These are phyloP conservation scores for Pichia insulana DNA, from an alignment of 805 yeast genomes.

Conservation along the genomic window DNA sequence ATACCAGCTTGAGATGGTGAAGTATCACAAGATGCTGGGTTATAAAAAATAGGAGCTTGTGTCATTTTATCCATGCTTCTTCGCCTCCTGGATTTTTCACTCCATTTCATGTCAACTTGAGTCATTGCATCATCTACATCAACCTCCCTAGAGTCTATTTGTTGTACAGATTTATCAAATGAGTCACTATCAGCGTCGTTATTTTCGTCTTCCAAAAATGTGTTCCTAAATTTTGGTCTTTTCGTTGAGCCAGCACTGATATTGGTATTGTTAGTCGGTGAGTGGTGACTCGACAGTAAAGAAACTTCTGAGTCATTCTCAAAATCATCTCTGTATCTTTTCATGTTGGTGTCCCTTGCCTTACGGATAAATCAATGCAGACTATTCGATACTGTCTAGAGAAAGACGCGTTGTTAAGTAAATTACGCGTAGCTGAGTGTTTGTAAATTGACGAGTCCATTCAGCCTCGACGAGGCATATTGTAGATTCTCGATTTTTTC, in stretches of 20 bases:
- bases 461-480: too few relatives aligned
- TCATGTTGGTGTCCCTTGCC: too few relatives aligned
- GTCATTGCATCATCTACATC: conserved; percentile 23
- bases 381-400: too few relatives aligned
- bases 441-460: too few relatives aligned
- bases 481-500: too few relatives aligned
- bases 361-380: too few relatives aligned
- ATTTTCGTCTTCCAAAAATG: neutral
- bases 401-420: too few relatives aligned
- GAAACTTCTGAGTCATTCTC: too few relatives aligned
- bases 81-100: conserved; percentile 6
- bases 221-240: neutral
- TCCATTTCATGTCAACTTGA: conserved; percentile 20
- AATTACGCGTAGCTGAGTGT: too few relatives aligned
- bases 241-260: neutral
- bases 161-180: neutral
- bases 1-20: conserved; percentile 51
- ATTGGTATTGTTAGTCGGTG: too few relatives aligned
- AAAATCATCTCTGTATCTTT: too few relatives aligned
- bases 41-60: conserved; percentile 11
- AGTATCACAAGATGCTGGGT: conserved; percentile 14
- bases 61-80: conserved; percentile 17
- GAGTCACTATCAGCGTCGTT: neutral
- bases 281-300: too few relatives aligned
- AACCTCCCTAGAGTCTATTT: conserved; percentile 10